These are phyloP conservation scores for Saccharomycopsis sp. DNA, from an alignment of 805 yeast genomes.

Conservation along the genomic window DNA sequence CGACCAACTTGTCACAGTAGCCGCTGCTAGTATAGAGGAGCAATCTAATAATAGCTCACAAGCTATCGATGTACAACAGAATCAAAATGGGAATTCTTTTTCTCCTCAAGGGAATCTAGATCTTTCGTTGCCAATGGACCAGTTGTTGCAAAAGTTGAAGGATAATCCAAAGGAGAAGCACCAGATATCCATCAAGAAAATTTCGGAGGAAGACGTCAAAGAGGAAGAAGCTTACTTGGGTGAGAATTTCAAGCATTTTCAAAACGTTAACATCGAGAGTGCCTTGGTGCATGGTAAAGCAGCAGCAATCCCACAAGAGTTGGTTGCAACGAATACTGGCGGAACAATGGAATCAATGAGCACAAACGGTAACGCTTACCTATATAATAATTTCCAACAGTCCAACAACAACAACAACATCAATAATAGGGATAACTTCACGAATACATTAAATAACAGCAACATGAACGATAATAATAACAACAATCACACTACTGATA, in stretches of 20 bases:
- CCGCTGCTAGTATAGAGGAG: constrained; percentile 13
- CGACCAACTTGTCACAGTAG: constrained; percentile 48
- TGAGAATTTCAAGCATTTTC: constrained; percentile 65
- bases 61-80: too few relatives aligned
- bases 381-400: constrained; percentile 19
- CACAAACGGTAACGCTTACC: too few relatives aligned
- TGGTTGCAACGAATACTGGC: constrained; percentile 17
- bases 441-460: background rate
- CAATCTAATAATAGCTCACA: background rate
- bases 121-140: constrained; percentile 69
- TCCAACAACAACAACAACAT: constrained; percentile 23
- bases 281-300: constrained; percentile 68
- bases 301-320: constrained; percentile 35
- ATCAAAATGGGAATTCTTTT: background rate
- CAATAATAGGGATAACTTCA: constrained; percentile 22
- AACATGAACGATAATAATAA: constrained; percentile 30
- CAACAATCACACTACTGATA: too few relatives aligned
- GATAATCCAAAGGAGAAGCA: constrained; percentile 25
- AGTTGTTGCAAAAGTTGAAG: constrained; percentile 42
- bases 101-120: constrained; percentile 33
- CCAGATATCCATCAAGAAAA: constrained; percentile 19
- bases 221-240: constrained; percentile 70
- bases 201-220: constrained; percentile 38
- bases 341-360: constrained; percentile 21
- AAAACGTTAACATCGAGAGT: constrained; percentile 66